Conservation (phyloP, 495 filamentous ascomycete species). For the Daldinia vernicosa region DNA sequence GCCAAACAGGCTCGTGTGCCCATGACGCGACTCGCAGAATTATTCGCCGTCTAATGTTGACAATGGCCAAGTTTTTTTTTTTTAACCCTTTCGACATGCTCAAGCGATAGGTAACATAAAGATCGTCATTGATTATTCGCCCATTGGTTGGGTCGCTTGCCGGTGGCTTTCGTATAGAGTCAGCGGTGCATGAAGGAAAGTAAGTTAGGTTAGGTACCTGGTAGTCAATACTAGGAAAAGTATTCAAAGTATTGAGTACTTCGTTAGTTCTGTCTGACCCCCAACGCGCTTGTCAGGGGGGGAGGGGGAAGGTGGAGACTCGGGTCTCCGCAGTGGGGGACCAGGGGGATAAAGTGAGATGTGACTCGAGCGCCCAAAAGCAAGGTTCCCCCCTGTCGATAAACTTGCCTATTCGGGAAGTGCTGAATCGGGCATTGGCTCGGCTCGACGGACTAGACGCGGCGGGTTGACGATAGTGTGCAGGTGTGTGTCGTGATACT, state of each 20-base stretch:
- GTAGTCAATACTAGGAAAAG: too few species aligned
- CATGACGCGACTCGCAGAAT: conserved; percentile 20
- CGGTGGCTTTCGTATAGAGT: conserved; percentile 18
- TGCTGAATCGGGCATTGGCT: conserved; percentile 30
- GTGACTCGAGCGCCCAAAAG: conserved; percentile 1
- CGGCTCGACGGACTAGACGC: conserved; percentile 9
- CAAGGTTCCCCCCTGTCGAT: conserved; percentile 17
- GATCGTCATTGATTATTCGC: conserved; percentile 25
- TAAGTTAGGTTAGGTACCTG: too few species aligned
- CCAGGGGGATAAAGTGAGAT: conserved; percentile 2
- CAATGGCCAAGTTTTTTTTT: conserved; percentile 23
- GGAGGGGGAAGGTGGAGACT: neutral
- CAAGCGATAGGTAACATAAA: neutral
- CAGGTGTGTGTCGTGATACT: too few species aligned
- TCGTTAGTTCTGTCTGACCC: neutral
- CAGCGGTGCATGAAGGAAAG: too few species aligned
- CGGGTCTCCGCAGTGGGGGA: conserved; percentile 22
- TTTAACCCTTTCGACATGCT: neutral
- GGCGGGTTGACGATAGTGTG: conserved; percentile 19
- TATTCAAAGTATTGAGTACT: conserved; percentile 28
- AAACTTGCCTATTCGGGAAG: conserved; percentile 38
- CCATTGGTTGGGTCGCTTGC: conserved; percentile 17
- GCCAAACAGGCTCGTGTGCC: conserved; percentile 7
- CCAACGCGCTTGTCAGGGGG: neutral
- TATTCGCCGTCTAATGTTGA: neutral